Conservation (phyloP, 163 green algal species). For the Chlamydomonas reinhardtii region DNA sequence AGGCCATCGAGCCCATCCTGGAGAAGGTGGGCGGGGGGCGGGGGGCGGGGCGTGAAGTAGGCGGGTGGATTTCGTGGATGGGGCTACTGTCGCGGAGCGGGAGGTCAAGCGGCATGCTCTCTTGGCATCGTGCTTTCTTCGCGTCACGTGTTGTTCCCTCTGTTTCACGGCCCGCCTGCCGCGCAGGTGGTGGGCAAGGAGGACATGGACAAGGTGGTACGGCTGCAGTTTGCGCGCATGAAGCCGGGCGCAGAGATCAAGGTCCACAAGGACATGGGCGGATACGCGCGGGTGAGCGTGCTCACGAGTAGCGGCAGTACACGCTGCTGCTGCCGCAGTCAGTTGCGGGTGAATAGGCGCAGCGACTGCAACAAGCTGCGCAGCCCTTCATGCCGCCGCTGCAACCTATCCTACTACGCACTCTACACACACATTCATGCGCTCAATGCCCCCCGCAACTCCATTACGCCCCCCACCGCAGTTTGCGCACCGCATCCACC, state of each 20-base stretch:
- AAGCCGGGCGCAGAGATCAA: conserved; percentile 63
- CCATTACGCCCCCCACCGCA: conserved; percentile 9
- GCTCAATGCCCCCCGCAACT: too few relatives aligned
- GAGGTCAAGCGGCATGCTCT: too few relatives aligned
- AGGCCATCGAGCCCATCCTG: conserved; percentile 72
- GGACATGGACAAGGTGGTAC: conserved; percentile 76
- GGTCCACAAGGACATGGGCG: conserved; percentile 67
- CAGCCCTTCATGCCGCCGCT: too few relatives aligned
- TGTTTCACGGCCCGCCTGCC: too few relatives aligned
- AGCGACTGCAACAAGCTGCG: too few relatives aligned
- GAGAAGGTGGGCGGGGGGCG: conserved; percentile 55
- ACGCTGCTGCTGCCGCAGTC: background rate
- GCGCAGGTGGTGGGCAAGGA: conserved; percentile 62
- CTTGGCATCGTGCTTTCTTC: too few relatives aligned
- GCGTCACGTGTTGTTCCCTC: too few relatives aligned
- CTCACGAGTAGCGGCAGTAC: background rate
- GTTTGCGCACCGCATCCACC: conserved; percentile 71
- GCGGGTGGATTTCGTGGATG: too few relatives aligned
- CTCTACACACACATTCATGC: too few relatives aligned
- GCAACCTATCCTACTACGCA: too few relatives aligned
- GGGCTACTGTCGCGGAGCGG: too few relatives aligned
- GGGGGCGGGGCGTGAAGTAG: background rate
- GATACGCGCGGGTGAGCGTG: conserved; percentile 55
- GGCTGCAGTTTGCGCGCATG: conserved; percentile 82
- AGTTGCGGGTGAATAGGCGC: background rate